Evolutionary conservation across 2,329 filamentous ascomycete genomes (phyloP).

Genomic region (Teratosphaeria nubilosa): DNA sequence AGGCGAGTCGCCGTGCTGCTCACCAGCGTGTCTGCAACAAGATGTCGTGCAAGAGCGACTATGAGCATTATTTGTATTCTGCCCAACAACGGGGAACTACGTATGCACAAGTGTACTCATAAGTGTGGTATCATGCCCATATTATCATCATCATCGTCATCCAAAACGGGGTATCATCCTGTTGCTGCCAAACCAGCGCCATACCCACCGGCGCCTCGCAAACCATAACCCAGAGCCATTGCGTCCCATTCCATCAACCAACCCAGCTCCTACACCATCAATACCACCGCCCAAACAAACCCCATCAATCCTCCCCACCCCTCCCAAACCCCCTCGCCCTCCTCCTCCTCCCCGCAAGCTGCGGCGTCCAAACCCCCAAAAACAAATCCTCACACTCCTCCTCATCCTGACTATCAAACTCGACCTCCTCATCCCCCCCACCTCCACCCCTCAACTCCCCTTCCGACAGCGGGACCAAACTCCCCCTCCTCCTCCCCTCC

Average conservation of each 20-base stretch:
- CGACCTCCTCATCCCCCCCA: slow-evolving; percentile 23
- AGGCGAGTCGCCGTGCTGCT: no score
- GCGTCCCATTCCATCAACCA: not conserved
- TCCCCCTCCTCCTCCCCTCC: slow-evolving; percentile 36
- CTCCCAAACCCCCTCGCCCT: slow-evolving; percentile 18
- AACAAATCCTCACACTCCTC: slow-evolving; percentile 59
- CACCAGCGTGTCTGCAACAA: no score
- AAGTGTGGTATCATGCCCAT: not conserved
- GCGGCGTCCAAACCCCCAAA: slow-evolving; percentile 50
- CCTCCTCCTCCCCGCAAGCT: slow-evolving; percentile 41
- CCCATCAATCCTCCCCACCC: slow-evolving; percentile 4
- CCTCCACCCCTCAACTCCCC: slow-evolving; percentile 35
- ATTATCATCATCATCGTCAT: not conserved
- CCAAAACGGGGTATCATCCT: not conserved
- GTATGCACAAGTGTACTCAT: not conserved
- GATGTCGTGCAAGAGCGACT: no score
- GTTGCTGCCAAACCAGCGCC: not conserved
- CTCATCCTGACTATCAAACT: slow-evolving; percentile 57
- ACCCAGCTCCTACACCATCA: not conserved
- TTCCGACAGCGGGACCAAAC: no score
- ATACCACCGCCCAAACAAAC: not conserved
- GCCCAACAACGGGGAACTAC: not conserved
- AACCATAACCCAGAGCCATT: not conserved
- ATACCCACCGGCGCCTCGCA: not conserved
- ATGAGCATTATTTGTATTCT: not conserved